Percentiles rank a stretch among this genome's conserved stretches.
Conservation (phyloP, 2,329 filamentous ascomycete genomes). For the Elsinoe perseae region DNA sequence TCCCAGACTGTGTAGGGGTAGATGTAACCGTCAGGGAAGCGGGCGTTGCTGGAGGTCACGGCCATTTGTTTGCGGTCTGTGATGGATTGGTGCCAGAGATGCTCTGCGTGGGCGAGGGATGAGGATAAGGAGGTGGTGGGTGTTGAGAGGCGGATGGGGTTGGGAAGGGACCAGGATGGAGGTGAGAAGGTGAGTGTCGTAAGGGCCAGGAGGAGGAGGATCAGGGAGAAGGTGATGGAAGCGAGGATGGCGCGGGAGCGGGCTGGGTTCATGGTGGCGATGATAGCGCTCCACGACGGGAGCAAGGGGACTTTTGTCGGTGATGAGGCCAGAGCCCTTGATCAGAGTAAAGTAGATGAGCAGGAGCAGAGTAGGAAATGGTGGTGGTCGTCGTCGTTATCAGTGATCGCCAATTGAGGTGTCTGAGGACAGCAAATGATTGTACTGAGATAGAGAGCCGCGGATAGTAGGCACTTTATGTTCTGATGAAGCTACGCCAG, state of each 20-base stretch:
- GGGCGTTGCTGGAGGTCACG: not conserved
- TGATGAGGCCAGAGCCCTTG: not conserved
- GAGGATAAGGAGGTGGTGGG: not conserved
- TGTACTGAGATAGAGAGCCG: no score
- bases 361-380: not conserved
- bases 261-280: not conserved
- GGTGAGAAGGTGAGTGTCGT: not conserved
- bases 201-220: not conserved
- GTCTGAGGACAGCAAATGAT: no score
- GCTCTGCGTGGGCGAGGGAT: not conserved
- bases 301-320: not conserved
- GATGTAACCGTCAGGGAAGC: not conserved
- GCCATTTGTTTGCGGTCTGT: constrained; percentile 3
- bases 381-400: not conserved
- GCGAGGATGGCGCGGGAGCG: constrained; percentile 7
- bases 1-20: constrained; percentile 30
- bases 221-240: constrained; percentile 4
- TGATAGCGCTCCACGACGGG: not conserved
- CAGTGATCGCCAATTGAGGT: no score
- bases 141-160: not conserved
- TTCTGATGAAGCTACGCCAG: not conserved
- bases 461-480: not conserved
- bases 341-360: no score
- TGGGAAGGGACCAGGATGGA: not conserved
- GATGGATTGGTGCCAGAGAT: constrained; percentile 3